Base-by-base conservation (phyloP, 1,284 basidiomycete species). In the Leccinum angustisporum region DNA sequence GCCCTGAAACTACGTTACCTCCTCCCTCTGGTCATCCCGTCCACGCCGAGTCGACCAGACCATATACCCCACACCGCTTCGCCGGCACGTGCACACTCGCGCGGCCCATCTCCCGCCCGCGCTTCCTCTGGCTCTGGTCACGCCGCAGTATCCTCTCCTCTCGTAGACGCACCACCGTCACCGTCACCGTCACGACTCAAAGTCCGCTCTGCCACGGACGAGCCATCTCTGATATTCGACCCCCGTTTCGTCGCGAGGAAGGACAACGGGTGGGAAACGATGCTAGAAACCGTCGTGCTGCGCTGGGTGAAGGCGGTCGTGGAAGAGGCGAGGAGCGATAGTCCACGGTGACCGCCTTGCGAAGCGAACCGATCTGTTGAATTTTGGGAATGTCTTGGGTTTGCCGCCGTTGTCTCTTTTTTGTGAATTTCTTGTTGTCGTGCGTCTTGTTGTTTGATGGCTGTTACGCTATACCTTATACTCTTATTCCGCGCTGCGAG, bases 1-100 rank as follows among this genome's bases (percentile, higher is more conserved):
- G 92, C 92, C 0, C 76, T 95, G 64, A 94, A 91, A 69, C 78
- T 94, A 34, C 86, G 92, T 8, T 95, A 94, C 67, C 79, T 87
- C 60, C 78, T 94, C 13, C 87, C 88, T 4, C 81, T 94, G 38
- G 77, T 83, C 54, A 75, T 83, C 1, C 86, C 87, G 0, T 77
- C 80, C 2, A 61, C 71, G n/a, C 69, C 74, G 1, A 68, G 75
- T 43, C 67, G 69, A 60, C 68, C 70, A 46, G 70, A 69, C n/a
- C 63, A 72, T 36, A 67, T 74, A 3, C 60, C 74, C 11, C 70
- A 71, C 16, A 65, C 68, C 1, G 66, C 64, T 18, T 69, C 71
- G 16, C 66, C 68, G 21, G 69, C 62, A 30, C 67, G 61, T 31
- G n/a, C 60, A 16, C 61, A 63, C 10, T 38, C 62, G 18, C 72